Conservation (phyloP, 2,329 filamentous ascomycete genomes). For the Taxawa tesnikishii region DNA sequence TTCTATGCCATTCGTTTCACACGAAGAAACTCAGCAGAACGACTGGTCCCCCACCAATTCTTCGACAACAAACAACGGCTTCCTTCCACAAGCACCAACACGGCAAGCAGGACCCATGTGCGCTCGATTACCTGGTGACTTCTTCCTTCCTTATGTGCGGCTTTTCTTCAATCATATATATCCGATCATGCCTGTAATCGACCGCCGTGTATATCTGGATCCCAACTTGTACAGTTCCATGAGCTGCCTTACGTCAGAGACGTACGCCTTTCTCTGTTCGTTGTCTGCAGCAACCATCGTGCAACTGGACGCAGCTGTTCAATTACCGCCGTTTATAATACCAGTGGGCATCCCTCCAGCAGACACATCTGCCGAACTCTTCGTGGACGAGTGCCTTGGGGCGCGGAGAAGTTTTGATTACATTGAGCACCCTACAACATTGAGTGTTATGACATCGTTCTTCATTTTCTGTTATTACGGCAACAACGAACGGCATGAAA, state of each 20-base stretch:
- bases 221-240: conserved; percentile 14
- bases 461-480: conserved; percentile 23
- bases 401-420: conserved; percentile 19
- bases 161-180: conserved; percentile 24
- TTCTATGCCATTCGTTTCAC: too few relatives aligned
- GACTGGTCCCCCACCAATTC: too few relatives aligned
- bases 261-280: conserved; percentile 20
- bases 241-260: conserved; percentile 13
- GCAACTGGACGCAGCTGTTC: conserved; percentile 20
- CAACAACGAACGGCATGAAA: conserved; percentile 18
- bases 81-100: too few relatives aligned
- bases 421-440: conserved; percentile 15
- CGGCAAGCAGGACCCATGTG: too few relatives aligned
- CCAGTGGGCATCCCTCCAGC: conserved; percentile 13
- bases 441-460: conserved; percentile 22
- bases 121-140: conserved; percentile 13
- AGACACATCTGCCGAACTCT: conserved; percentile 17
- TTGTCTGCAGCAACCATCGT: conserved; percentile 20
- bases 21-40: too few relatives aligned
- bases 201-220: conserved; percentile 17
- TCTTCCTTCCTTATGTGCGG: conserved; percentile 19
- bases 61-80: too few relatives aligned
- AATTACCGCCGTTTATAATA: conserved; percentile 8
- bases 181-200: conserved; percentile 23
- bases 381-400: conserved; percentile 20